Base-by-base conservation (phyloP, 2,329 filamentous ascomycete species). In the Paecilomyces fulvus region DNA sequence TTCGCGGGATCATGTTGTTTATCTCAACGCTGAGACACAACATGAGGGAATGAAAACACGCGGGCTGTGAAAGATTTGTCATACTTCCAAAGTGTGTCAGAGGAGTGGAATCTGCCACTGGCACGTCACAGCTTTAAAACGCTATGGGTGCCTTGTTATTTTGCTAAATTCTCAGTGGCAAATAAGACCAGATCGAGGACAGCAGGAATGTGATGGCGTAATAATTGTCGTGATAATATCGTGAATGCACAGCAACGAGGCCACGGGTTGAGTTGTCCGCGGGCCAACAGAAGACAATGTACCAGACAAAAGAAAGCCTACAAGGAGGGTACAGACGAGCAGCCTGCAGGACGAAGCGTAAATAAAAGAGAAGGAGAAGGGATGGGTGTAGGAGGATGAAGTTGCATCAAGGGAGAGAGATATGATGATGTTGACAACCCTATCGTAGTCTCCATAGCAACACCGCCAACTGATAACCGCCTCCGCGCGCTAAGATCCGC, bases 361-460 rank as follows among this genome's bases (percentile, higher is more conserved):
- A 53, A 55, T 52, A 43, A 53, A 49, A 46, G 54, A 55, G 30
- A 56, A 52, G 53, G 57, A 58, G 56, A 55, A 58, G 37, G 55
- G 46, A 60, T 52, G 55, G 57, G 56, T 53, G 52, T 51, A 55
- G 33, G 59, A 55, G 56, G 54, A 33, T 51, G 53, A 52, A 52
- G 28, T 55, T 54, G 56, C 48, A 51, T 55, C 30, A 28, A 49
- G 62, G 59, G 62, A 60, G 30, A 54, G 59, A 64, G 61, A 63
- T 61, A n/a, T 54, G 52, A 43, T 8, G 58, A 59, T 69, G 68
- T 69, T 67, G 64, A 68, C 64, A 64, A 65, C 56, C 48, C 54
- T 57, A 49, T 43, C 37, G 37, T 9, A n/a, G 17, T 43, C 37
- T 25, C 48, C 48, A 49, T 49, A 28, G 48, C 20, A 49, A 49